Evolutionary conservation across 306 rosid genomes (phyloP), one percentile per base, ranked within the genome.

Genomic region (Psophocarpus tetragonolobus): DNA sequence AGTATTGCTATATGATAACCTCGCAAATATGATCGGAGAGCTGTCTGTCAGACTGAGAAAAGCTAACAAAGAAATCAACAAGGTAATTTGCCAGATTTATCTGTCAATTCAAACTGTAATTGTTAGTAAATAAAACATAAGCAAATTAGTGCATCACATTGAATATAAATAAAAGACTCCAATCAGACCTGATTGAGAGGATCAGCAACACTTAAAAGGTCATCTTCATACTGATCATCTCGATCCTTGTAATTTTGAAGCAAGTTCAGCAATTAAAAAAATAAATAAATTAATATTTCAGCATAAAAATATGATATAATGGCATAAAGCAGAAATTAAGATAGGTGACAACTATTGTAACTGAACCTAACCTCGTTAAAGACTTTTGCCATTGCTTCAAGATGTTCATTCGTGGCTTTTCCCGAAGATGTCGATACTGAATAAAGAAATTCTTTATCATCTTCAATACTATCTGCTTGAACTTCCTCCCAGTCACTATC

Each of bases 401-500:
- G 97, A 89, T 92, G 94, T 82, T 88, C 95, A 58, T 81, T 78
- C 3, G 91, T 74, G 30, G 90, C 85, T 82, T 88, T 90, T 67
- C 87, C 84, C 1, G 68, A 48, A 75, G 92, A 76, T 41, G 88
- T 65, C 60, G 90, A 84, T 33, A 82, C 61, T 33, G 94, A 82
- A 79, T 71, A 82, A 61, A 90, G 83, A 82, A 90, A 68, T 56
- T 85, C 85, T 75, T 64, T 87, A 70, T 89, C 92, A 51, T 84
- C 71, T 73, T 82, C 91, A 38, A 32, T 71, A 36, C 78, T 85
- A 64, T 82, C 90, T 1, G 84, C 84, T 78, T 83, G 86, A 78
- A 85, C 82, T 84, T 94, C 98, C 90, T 94, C 97, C 98, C 98
- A 92, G 74, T 92, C 97, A 74, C 93, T 87, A 72, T 89, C 98